Conservation (phyloP, 2,329 filamentous ascomycete species). For the Nemania bipapillata region DNA sequence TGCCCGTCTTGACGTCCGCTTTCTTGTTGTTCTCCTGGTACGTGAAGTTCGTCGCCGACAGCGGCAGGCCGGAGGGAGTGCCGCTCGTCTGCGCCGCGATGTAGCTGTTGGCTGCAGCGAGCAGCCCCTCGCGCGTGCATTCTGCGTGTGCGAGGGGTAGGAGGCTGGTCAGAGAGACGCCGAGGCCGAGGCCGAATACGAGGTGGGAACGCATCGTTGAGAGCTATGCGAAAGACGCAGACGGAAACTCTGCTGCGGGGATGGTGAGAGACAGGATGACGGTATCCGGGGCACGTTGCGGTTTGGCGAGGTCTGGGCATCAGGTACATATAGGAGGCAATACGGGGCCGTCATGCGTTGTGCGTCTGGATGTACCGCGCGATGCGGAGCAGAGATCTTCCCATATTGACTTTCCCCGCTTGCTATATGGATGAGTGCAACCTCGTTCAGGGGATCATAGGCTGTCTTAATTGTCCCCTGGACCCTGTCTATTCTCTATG, state of each 20-base stretch:
- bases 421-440: slow-evolving; percentile 39
- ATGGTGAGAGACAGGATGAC: not conserved
- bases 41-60: slow-evolving; percentile 45
- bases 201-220: slow-evolving; percentile 17
- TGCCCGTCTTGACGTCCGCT: slow-evolving; percentile 45
- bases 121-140: slow-evolving; percentile 47
- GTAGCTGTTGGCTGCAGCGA: slow-evolving; percentile 47
- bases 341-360: not conserved
- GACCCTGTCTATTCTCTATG: not conserved
- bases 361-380: slow-evolving; percentile 37
- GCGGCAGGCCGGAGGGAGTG: slow-evolving; percentile 38
- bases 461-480: not conserved
- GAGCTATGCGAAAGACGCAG: not conserved
- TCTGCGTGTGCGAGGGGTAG: slow-evolving; percentile 35
- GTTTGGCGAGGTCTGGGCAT: slow-evolving; percentile 22
- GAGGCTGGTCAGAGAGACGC: slow-evolving; percentile 18
- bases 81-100: slow-evolving; percentile 46
- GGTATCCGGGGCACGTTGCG: not conserved
- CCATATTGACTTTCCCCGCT: slow-evolving; percentile 43
- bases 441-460: slow-evolving; percentile 10
- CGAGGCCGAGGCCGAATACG: slow-evolving; percentile 23
- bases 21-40: slow-evolving; percentile 49
- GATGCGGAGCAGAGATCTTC: slow-evolving; percentile 39
- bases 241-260: not conserved
- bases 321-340: slow-evolving; percentile 30